Evolutionary conservation across 352 stramenopile genomes (phyloP).

Genomic region (Pythium brachiatum): DNA sequence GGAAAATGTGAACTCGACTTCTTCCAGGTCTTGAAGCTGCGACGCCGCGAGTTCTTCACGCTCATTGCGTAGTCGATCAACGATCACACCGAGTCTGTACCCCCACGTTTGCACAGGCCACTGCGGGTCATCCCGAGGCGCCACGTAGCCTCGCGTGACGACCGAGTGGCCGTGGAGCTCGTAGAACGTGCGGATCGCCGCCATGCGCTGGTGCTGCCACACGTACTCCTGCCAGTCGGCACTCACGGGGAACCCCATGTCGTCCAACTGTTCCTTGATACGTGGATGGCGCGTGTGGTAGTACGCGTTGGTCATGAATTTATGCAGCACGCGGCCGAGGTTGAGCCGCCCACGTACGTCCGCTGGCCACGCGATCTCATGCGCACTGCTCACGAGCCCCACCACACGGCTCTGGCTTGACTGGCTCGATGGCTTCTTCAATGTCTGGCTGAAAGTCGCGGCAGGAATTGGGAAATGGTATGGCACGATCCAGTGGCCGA

Average conservation of each 20-base stretch:
- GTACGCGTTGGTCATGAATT: constrained; percentile 19
- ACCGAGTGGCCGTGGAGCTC: constrained; percentile 34
- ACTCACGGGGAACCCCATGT: constrained; percentile 17
- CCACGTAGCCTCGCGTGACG: constrained; percentile 34
- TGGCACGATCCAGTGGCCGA: constrained; percentile 20
- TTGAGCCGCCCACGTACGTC: constrained; percentile 4
- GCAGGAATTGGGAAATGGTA: constrained; percentile 13
- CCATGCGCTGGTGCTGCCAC: constrained; percentile 13
- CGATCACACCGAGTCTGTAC: constrained; percentile 11
- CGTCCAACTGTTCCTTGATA: constrained; percentile 4
- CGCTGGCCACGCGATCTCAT: not conserved
- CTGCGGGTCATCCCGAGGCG: constrained; percentile 23
- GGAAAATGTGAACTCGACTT: constrained; percentile 25
- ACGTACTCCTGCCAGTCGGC: constrained; percentile 22
- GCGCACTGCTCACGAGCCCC: not conserved
- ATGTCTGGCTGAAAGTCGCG: not conserved
- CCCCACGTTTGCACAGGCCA: constrained; percentile 37
- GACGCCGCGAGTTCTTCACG: constrained; percentile 9
- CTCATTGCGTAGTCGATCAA: constrained; percentile 30
- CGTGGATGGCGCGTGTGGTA: constrained; percentile 1
- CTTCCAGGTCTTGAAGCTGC: constrained; percentile 15
- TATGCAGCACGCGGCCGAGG: constrained; percentile 8
- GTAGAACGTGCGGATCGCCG: constrained; percentile 31
- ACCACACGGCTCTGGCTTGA: not conserved
- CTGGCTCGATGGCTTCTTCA: not conserved